Evolutionary conservation across 1,284 basidiomycete species (phyloP), one percentile per base, ranked within the genome.

Genomic region (Melanopsichium pennsylvanicum): DNA sequence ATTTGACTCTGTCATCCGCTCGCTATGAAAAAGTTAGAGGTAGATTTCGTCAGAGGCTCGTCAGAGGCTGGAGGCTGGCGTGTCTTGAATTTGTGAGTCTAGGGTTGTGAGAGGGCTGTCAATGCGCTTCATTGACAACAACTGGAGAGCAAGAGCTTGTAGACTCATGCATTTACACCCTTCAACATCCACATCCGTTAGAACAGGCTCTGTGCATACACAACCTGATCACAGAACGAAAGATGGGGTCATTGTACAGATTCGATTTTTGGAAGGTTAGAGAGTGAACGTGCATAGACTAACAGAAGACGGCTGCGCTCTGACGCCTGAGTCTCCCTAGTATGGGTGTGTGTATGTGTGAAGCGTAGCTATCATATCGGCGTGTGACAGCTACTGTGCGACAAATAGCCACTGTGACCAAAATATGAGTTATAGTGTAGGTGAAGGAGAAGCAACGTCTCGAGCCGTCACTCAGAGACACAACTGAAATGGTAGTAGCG

Each of bases 211-310:
- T n/a, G n/a, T n/a, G n/a, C n/a, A n/a, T n/a, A n/a, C n/a, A n/a
- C n/a, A 33, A 9, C 8, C 35, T 5, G 33, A 39, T 45, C 47
- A 38, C n/a, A 21, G n/a, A 13, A 18, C n/a, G 15, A 1, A 15
- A 18, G 38, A 29, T 56, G 42, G 48, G 60, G 45, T 57, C 60
- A 63, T 63, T 63, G 60, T 63, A 63, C 60, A 63, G 60, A 41
- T 63, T 63, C 60, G 40, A 43, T 27, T 63, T 62, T 63, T 52
- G 37, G 43, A 43, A 45, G 42, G 46, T 27, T 43, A 50, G 22
- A 43, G n/a, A 45, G 44, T 44, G 34, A 57, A 44, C 52, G 52
- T 51, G 38, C 48, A 39, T 35, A 38, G 44, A 57, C 44, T n/a
- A 44, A 44, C 60, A 63, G 60, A 63, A 48, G 44, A 63, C 60